A percentile compares a stretch with the other conserved stretches of the same genome.
phyloP scores from a whole-genome alignment of 257 asterid species.

The Scutellaria baicalensis region DNA sequence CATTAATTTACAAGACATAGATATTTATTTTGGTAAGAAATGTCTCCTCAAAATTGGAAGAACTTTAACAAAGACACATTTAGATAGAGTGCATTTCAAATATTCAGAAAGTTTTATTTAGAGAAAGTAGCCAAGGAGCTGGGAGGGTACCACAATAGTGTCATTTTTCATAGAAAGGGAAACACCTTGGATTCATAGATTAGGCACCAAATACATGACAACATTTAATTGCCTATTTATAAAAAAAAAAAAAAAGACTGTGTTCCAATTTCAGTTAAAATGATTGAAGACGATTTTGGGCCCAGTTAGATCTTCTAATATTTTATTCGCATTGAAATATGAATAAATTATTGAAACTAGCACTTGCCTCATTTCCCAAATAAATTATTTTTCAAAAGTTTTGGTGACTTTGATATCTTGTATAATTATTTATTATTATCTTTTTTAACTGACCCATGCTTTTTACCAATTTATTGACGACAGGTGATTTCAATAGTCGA shows the following conservation, averaged over 20 bases:
- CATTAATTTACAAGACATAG: not conserved
- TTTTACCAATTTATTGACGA: too few relatives aligned
- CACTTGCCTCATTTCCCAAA: not conserved
- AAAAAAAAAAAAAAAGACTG: not conserved
- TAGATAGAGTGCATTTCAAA: not conserved
- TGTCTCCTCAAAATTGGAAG: not conserved
- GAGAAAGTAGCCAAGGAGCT: not conserved
- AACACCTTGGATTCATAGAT: not conserved
- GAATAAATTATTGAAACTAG: too few relatives aligned
- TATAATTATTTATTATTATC: too few relatives aligned
- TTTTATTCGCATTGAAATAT: too few relatives aligned
- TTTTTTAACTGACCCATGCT: too few relatives aligned
- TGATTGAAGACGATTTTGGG: not conserved
- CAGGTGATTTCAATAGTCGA: too few relatives aligned
- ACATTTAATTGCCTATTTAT: not conserved
- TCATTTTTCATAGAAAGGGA: not conserved
- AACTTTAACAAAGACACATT: not conserved
- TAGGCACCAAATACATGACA: not conserved
- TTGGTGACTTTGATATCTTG: too few relatives aligned
- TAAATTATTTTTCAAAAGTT: too few relatives aligned
- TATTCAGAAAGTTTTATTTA: not conserved
- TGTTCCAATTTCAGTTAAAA: not conserved
- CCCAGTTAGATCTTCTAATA: not conserved
- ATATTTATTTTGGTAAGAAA: not conserved
- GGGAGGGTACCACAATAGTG: not conserved